Evolutionary conservation across 306 rosid species (phyloP), one percentile per base, ranked within the genome.

Genomic region (Hippophae gyantsensis): DNA sequence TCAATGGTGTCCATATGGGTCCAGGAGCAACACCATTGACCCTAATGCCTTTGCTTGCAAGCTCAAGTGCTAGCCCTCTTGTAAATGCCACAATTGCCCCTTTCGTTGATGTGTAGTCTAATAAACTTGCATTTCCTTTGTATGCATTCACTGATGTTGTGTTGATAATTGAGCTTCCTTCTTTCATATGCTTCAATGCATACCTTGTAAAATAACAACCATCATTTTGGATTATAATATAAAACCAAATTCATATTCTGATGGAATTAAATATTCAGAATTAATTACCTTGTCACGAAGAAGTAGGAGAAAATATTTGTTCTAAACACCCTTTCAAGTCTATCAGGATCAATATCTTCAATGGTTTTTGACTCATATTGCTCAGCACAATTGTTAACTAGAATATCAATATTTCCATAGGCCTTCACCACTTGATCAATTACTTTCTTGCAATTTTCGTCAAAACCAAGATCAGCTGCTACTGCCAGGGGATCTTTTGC

Each of bases 1-100:
- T 74, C 38, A 89, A 49, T 6, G 95, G 95, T 1, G 95, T 86
- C 89, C 95, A 89, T 2, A 86, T 82, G 12, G 95, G 95, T 56
- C 97, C 95, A 0, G 93, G 95, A 2, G 95, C 97, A 1, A 89
- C 97, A 1, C 87, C 97, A 9, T 86, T 86, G 13, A 89, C 95
- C 2, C 89, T 69, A 49, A 86, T 86, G 47, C 89, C 87, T 66
- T 45, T 65, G 53, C 12, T 60, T 9, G 46, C 81, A 3, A 85
- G 74, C 70, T 89, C 82, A 67, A 77, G 81, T 2, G 95, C 72
- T 1, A 89, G 84, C n/a, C 75, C 86, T 75, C 95, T 78, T 0
- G 89, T 78, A 48, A 78, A 89, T 7, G 84, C 80, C 44, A 86
- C 95, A 54, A 83, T 79, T 6, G 86, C 90, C 3, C 97, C 93